phyloP scores from a whole-genome alignment of 768 basidiomycete species.

The Tricholoma sp. region DNA sequence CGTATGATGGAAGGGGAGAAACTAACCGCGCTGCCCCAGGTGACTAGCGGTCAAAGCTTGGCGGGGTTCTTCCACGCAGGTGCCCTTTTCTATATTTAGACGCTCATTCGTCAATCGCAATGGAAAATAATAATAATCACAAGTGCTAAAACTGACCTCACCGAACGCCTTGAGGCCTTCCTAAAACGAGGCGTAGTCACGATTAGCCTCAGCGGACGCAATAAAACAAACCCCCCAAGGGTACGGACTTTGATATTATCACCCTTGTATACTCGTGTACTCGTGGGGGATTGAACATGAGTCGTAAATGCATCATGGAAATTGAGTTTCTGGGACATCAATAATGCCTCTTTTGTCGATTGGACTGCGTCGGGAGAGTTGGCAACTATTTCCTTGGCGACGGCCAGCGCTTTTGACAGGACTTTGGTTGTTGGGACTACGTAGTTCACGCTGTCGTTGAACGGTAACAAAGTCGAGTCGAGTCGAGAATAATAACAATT shows the following conservation, averaged over 20 bases:
- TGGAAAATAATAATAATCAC: background rate
- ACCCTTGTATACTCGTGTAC: constrained; percentile 51
- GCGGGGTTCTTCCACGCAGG: constrained; percentile 55
- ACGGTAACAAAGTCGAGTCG: constrained; percentile 13
- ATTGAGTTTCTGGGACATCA: constrained; percentile 49
- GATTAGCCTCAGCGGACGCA: no score
- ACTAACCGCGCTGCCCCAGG: background rate
- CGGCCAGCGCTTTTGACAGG: constrained; percentile 52
- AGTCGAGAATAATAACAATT: no score
- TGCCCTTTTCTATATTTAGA: constrained; percentile 28
- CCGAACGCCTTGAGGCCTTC: constrained; percentile 68
- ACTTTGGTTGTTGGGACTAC: constrained; percentile 56
- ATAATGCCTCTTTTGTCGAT: constrained; percentile 64
- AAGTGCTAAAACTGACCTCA: constrained; percentile 43
- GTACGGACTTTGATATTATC: constrained; percentile 61
- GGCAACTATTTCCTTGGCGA: constrained; percentile 51
- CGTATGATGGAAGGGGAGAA: no score
- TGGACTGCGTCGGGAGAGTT: constrained; percentile 82
- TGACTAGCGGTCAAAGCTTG: constrained; percentile 39
- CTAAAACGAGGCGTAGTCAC: constrained; percentile 26
- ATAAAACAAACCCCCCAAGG: no score
- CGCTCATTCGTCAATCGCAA: background rate
- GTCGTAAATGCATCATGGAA: constrained; percentile 44
- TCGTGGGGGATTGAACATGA: constrained; percentile 42
- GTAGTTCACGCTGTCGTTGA: constrained; percentile 64